Evolutionary conservation across 2,329 filamentous ascomycete species (phyloP).

Genomic region (Claviceps humidiphila): DNA sequence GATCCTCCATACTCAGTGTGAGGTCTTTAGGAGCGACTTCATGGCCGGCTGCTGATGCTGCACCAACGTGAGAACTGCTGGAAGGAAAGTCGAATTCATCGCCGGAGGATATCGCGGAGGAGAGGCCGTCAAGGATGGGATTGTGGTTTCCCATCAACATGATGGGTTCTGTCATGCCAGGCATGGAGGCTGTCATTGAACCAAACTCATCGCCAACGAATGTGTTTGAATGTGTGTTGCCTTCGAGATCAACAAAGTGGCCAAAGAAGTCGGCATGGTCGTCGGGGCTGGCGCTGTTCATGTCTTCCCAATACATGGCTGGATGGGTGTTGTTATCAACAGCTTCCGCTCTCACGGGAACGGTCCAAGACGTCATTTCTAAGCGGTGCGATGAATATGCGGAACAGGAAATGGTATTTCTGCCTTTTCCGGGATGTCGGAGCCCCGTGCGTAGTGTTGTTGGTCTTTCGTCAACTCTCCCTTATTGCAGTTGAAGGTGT

Average conservation of each 20-base stretch:
- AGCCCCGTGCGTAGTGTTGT: background rate
- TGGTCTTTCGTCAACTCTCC: background rate
- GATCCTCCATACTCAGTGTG: slow-evolving; percentile 9
- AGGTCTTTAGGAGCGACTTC: slow-evolving; percentile 19
- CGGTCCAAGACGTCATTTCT: slow-evolving; percentile 23
- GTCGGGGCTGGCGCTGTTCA: slow-evolving; percentile 16
- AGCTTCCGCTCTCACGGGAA: slow-evolving; percentile 21
- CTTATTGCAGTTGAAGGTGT: background rate
- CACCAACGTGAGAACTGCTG: slow-evolving; percentile 18
- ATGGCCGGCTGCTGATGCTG: slow-evolving; percentile 13
- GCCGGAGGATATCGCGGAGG: slow-evolving; percentile 21
- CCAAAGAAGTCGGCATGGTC: slow-evolving; percentile 22
- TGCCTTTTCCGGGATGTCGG: background rate
- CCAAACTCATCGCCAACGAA: slow-evolving; percentile 11
- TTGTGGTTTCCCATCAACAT: slow-evolving; percentile 13
- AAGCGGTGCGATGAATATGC: no score
- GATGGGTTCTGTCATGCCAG: slow-evolving; percentile 15
- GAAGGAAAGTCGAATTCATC: slow-evolving; percentile 25
- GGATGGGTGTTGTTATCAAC: slow-evolving; percentile 21
- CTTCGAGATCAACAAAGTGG: slow-evolving; percentile 25
- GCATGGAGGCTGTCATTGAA: slow-evolving; percentile 11
- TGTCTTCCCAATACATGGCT: slow-evolving; percentile 22
- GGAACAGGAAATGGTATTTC: no score
- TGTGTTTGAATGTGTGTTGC: slow-evolving; percentile 11
- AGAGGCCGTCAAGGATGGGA: slow-evolving; percentile 14